These are phyloP conservation scores for Chaetomium sp. DNA, from an alignment of 2,329 filamentous ascomycete species.

Conservation along the genomic window DNA sequence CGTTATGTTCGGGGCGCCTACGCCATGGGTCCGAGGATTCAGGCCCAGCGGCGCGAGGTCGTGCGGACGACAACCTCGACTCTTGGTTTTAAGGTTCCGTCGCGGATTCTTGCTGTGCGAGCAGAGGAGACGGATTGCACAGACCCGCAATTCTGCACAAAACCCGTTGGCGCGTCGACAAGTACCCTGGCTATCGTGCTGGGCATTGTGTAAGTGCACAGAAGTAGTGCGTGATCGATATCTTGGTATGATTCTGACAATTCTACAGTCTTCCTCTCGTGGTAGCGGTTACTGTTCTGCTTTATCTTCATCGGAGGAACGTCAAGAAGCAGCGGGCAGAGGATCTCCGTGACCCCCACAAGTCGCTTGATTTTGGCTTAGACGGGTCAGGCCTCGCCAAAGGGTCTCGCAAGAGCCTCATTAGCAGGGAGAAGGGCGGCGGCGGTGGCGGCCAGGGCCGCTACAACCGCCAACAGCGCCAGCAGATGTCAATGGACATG, in stretches of 20 bases:
- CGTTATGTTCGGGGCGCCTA: slow-evolving; percentile 14
- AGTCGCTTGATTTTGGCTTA: slow-evolving; percentile 87
- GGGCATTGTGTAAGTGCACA: slow-evolving; percentile 58
- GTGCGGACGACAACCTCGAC: slow-evolving; percentile 11
- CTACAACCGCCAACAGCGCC: slow-evolving; percentile 45
- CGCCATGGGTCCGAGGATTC: slow-evolving; percentile 22
- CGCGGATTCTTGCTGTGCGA: slow-evolving; percentile 15
- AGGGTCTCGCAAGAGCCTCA: slow-evolving; percentile 39
- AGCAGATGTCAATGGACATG: slow-evolving; percentile 63
- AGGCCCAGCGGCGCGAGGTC: slow-evolving; percentile 11
- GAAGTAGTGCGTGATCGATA: not conserved
- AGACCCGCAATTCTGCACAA: slow-evolving; percentile 49
- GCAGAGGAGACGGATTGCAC: slow-evolving; percentile 13
- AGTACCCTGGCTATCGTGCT: slow-evolving; percentile 61
- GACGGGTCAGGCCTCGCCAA: slow-evolving; percentile 40
- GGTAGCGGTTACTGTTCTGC: slow-evolving; percentile 57
- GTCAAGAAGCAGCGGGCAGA: slow-evolving; percentile 65
- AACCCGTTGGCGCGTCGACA: slow-evolving; percentile 44
- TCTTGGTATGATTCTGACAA: slow-evolving; percentile 1
- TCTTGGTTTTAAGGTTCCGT: slow-evolving; percentile 15
- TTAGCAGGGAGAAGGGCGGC: slow-evolving; percentile 50
- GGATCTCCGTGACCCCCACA: slow-evolving; percentile 80
- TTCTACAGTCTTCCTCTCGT: slow-evolving; percentile 65
- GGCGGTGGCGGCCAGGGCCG: slow-evolving; percentile 36
- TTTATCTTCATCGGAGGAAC: slow-evolving; percentile 75